These are phyloP conservation scores for Termitomyces sp. DNA, from an alignment of 768 basidiomycete genomes.

Conservation along the genomic window DNA sequence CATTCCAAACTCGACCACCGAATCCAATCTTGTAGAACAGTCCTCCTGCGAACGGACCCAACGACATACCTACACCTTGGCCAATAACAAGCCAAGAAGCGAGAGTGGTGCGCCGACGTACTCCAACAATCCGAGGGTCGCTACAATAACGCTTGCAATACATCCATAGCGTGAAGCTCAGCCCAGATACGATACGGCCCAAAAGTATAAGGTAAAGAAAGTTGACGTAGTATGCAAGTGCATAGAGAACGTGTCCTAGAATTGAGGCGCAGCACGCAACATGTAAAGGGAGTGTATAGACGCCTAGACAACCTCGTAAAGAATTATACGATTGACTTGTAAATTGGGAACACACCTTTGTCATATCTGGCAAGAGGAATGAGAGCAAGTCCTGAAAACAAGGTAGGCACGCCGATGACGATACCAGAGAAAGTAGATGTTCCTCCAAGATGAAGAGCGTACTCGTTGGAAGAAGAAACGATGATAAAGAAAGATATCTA, in stretches of 20 bases:
- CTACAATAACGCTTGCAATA: slow-evolving; percentile 65
- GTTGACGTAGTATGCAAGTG: slow-evolving; percentile 51
- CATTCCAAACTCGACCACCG: slow-evolving; percentile 47
- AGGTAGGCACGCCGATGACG: slow-evolving; percentile 62
- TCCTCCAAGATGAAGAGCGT: slow-evolving; percentile 59
- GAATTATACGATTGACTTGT: not conserved
- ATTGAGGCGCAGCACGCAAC: slow-evolving; percentile 48
- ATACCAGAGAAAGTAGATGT: slow-evolving; percentile 68
- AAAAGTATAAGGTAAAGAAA: slow-evolving; percentile 68
- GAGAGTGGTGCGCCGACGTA: slow-evolving; percentile 57
- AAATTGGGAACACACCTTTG: slow-evolving; percentile 34
- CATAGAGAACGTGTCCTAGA: slow-evolving; percentile 56
- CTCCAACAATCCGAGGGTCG: slow-evolving; percentile 65
- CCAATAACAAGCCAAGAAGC: slow-evolving; percentile 61
- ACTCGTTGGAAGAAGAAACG: slow-evolving; percentile 60
- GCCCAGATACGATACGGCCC: slow-evolving; percentile 59
- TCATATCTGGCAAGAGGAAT: slow-evolving; percentile 53
- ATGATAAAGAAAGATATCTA: slow-evolving; percentile 68
- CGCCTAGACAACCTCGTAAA: slow-evolving; percentile 29
- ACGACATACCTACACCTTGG: slow-evolving; percentile 55
- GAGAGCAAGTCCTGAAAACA: slow-evolving; percentile 54
- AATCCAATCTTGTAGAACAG: slow-evolving; percentile 59
- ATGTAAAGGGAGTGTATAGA: slow-evolving; percentile 49
- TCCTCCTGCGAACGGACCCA: slow-evolving; percentile 62
- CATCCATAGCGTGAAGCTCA: slow-evolving; percentile 62